These are phyloP conservation scores for Butyriboletus loyo DNA, from an alignment of 768 basidiomycete species.

Conservation along the genomic window DNA sequence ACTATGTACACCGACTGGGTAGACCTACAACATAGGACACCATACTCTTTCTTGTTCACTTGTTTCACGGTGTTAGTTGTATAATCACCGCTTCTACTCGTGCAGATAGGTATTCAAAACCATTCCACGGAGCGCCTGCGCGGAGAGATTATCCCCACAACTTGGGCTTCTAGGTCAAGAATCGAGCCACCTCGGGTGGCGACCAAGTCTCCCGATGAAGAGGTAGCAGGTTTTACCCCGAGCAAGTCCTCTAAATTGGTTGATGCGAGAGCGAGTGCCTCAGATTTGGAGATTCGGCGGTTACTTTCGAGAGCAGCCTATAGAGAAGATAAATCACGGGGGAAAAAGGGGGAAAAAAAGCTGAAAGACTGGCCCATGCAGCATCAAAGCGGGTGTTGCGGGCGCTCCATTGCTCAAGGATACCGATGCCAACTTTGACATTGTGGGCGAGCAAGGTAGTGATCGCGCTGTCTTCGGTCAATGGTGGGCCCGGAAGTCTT, in stretches of 20 bases:
- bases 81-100: conserved; percentile 6
- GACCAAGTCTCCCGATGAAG: conserved; percentile 49
- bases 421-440: conserved; percentile 70
- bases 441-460: conserved; percentile 60
- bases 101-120: conserved; percentile 26
- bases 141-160: conserved; percentile 54
- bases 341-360: conserved; percentile 24
- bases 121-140: conserved; percentile 49
- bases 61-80: conserved; percentile 2
- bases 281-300: conserved; percentile 37
- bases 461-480: conserved; percentile 49
- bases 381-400: conserved; percentile 77
- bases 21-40: conserved; percentile 11
- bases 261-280: conserved; percentile 53
- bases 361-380: conserved; percentile 61
- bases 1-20: conserved; percentile 44
- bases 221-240: conserved; percentile 17
- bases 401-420: conserved; percentile 65
- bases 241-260: conserved; percentile 52
- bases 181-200: conserved; percentile 52
- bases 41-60: background rate
- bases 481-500: conserved; percentile 31
- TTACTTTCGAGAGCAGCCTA: conserved; percentile 41
- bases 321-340: conserved; percentile 1
- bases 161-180: conserved; percentile 44